Percentiles rank a stretch among this genome's conserved stretches.
Conservation (phyloP, 176 grass and related monocot species). For the barley (Hordeum vulgare) region DNA sequence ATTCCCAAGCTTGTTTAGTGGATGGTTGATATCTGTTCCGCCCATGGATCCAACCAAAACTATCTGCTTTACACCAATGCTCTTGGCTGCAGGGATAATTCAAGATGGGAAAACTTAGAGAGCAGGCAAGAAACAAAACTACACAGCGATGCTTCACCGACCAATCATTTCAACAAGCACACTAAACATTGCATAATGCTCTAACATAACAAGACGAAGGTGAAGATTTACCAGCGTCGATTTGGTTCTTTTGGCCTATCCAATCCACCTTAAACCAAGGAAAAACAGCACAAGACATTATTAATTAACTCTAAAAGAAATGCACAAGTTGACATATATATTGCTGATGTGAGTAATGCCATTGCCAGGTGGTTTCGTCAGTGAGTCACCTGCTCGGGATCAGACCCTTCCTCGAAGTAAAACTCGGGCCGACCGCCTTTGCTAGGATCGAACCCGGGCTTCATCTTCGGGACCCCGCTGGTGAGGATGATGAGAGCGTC, state of each 20-base stretch:
- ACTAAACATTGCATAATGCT: neutral
- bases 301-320: neutral
- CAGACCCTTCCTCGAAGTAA: constrained; percentile 70
- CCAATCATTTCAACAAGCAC: neutral
- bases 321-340: neutral
- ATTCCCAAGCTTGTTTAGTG: constrained; percentile 81
- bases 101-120: neutral
- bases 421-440: constrained; percentile 80
- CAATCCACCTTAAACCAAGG: constrained; percentile 66
- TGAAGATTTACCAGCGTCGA: constrained; percentile 57
- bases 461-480: constrained; percentile 79
- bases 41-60: constrained; percentile 92
- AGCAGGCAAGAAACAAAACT: neutral
- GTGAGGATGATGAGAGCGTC: constrained; percentile 91
- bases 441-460: constrained; percentile 79
- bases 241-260: constrained; percentile 97
- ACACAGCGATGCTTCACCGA: neutral
- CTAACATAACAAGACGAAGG: neutral
- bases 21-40: constrained; percentile 82
- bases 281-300: neutral
- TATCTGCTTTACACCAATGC: constrained; percentile 68
- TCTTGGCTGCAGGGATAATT: constrained; percentile 44
- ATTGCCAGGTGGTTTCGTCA: neutral
- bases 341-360: neutral
- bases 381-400: constrained; percentile 72